Evolutionary conservation across 345 rosid species (phyloP), one percentile per base, ranked within the genome.

Genomic region (Clarkia xantiana): DNA sequence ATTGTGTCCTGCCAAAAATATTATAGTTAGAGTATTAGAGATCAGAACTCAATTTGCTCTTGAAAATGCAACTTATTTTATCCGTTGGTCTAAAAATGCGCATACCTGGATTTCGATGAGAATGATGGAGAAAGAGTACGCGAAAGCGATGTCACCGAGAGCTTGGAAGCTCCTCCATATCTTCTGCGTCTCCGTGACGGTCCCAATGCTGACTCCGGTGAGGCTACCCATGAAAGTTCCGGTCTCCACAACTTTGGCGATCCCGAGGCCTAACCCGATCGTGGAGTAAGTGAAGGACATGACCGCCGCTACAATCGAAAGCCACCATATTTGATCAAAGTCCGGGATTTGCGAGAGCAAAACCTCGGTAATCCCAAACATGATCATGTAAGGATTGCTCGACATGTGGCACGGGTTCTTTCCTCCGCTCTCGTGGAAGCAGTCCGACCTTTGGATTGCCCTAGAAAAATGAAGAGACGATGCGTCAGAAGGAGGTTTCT

Each of bases 111-210:
- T 86, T 57, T 86, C 94, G 29, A 83, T 69, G 18, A 87, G 79
- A 65, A 87, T 73, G 36, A 75, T 54, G 2, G 94, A 78, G 65
- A 65, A 87, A 2, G 94, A 81, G 60, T 87, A 87, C 3, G 96
- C 90, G 50, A 87, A 87, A 49, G 96, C 96, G 47, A 83, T 81
- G 38, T 84, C 73, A 5, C 96, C 96, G 18, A 87, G 85, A 45
- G 96, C 87, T 53, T 77, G 94, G 62, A 83, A 83, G 49, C 76
- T 87, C 52, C 80, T 72, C 94, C 90, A 75, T 17, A 76, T 75
- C 71, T 86, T 86, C 42, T 83, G 82, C 6, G 94, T 69, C 63
- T 63, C 79, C 14, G 80, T 69, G 42, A 80, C 81, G 3, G 77
- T 47, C 49, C 79, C 84, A 0, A 78, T 59, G 72, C 86, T 77